Evolutionary conservation across 1,284 basidiomycete genomes (phyloP), one percentile per base, ranked within the genome.

Genomic region (Irpex sp.): DNA sequence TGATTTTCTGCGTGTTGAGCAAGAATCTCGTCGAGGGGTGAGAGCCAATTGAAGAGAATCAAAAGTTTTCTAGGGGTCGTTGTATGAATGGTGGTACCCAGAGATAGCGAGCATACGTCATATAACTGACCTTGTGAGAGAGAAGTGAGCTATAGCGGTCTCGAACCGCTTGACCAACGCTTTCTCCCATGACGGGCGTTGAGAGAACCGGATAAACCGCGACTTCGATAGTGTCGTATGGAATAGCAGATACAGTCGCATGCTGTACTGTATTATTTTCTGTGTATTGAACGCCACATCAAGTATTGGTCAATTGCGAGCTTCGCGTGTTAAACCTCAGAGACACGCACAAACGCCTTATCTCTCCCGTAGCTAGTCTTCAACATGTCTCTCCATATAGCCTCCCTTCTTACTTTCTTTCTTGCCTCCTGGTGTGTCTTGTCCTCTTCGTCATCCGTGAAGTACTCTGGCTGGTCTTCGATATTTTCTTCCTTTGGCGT

Each of bases 221-320:
- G 81, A 87, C 38, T 82, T 74, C 2, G 85, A 83, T 42, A 92
- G 68, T 5, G 88, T 84, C 59, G 82, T 81, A 79, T 95, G 94
- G 78, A 94, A 90, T 38, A 93, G 79, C 56, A 96, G 84, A 80
- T 92, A 94, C 69, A 95, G 82, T 65, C 89, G 89, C 73, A 96
- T 87, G 27, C 92, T 88, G 79, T 95, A 96, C 84, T 96, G 94
- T 70, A 95, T 89, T 69, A 94, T 77, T 95, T 96, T 96, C 94
- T 95, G 73, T 27, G 32, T 56, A 60, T 22, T 24, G 44, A 43
- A 38, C 56, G 65, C 62, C 38, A 66, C 64, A 69, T 54, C 24
- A 44, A 68, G 24, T 65, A 49, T 67, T 11, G 10, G 58, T 59
- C 22, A 24, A 27, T 27, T 27, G 27, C 27, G 27, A 27, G 27